Conservation (phyloP, 2,329 filamentous ascomycete species). For the Xylogone sp. region DNA sequence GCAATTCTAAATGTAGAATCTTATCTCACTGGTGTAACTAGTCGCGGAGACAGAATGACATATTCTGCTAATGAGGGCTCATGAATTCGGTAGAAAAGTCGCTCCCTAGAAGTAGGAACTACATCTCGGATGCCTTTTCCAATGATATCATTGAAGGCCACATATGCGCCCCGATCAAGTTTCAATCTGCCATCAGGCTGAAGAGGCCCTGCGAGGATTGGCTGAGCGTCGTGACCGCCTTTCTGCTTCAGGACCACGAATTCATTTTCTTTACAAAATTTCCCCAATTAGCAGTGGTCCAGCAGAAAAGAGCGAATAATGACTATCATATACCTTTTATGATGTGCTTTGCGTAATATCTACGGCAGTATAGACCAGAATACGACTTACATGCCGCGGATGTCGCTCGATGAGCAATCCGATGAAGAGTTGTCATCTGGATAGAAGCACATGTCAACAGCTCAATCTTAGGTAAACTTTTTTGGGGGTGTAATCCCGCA, state of each 20-base stretch:
- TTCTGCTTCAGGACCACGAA: slow-evolving; percentile 23
- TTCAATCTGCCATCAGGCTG: slow-evolving; percentile 31
- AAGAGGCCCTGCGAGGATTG: slow-evolving; percentile 38
- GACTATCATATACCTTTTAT: slow-evolving; percentile 14
- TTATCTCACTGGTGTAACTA: slow-evolving; percentile 68
- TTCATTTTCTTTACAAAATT: slow-evolving; percentile 23
- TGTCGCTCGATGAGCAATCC: not conserved
- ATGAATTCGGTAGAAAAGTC: slow-evolving; percentile 37
- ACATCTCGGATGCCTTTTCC: slow-evolving; percentile 20
- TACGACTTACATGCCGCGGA: not conserved
- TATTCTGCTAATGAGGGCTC: slow-evolving; percentile 72
- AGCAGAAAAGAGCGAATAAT: not conserved
- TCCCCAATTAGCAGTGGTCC: not conserved
- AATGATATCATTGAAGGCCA: slow-evolving; percentile 36
- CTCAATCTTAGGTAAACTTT: no score
- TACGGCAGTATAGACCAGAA: slow-evolving; percentile 1
- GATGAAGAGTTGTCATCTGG: not conserved
- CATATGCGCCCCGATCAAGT: slow-evolving; percentile 27
- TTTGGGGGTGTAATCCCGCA: not conserved
- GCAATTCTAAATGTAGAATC: no score
- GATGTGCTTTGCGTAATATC: slow-evolving; percentile 7
- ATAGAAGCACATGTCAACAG: not conserved
- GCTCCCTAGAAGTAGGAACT: slow-evolving; percentile 13
- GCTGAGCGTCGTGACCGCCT: slow-evolving; percentile 2
- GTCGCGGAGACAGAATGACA: slow-evolving; percentile 59